Conservation (phyloP, 176 grass and related monocot species). For the Zea luxurians region DNA sequence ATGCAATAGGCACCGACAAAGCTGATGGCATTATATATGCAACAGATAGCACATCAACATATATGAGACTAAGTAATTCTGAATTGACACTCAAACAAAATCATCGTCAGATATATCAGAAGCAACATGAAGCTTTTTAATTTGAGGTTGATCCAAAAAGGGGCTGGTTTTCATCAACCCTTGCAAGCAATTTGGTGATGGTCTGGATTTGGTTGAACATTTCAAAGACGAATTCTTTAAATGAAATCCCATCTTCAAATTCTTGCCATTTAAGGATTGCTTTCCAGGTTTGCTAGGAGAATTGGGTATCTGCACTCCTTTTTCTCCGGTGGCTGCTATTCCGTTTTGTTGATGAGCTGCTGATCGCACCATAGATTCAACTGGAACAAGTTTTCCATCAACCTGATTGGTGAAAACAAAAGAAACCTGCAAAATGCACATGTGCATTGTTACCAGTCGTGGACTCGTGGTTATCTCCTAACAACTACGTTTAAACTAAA, state of each 20-base stretch:
- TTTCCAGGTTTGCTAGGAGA: constrained; percentile 38
- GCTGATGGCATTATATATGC: constrained; percentile 31
- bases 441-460: constrained; percentile 26
- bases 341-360: constrained; percentile 42
- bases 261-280: constrained; percentile 47
- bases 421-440: constrained; percentile 69
- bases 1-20: not conserved
- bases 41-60: constrained; percentile 25
- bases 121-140: constrained; percentile 61
- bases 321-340: constrained; percentile 19
- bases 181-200: constrained; percentile 46
- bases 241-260: constrained; percentile 52
- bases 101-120: constrained; percentile 85
- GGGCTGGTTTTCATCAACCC: constrained; percentile 44
- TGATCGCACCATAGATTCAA: constrained; percentile 66
- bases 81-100: constrained; percentile 54
- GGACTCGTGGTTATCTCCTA: not conserved
- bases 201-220: constrained; percentile 43
- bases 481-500: constrained; percentile 32
- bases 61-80: constrained; percentile 16
- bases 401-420: constrained; percentile 99
- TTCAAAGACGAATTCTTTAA: constrained; percentile 50
- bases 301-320: constrained; percentile 28
- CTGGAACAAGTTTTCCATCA: constrained; percentile 89
- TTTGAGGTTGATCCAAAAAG: constrained; percentile 51